Conservation (phyloP, 73 alveolate genomes). For the Paramecium sonneborni region DNA sequence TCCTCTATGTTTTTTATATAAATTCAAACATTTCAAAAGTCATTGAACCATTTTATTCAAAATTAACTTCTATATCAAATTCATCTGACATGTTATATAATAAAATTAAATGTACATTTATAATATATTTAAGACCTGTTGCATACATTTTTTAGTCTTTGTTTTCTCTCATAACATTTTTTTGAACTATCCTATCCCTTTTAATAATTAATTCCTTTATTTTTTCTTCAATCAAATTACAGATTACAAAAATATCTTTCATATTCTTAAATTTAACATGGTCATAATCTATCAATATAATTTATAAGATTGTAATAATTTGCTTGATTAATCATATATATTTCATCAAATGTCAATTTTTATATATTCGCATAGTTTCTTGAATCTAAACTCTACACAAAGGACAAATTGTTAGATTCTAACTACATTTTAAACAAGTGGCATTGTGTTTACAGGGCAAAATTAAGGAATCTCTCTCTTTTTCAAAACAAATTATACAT, state of each 20-base stretch:
- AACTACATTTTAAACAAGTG: slow-evolving; percentile 81
- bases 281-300: not conserved
- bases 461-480: slow-evolving; percentile 76
- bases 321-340: not conserved
- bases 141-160: not conserved
- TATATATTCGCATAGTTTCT: slow-evolving; percentile 77
- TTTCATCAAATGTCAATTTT: slow-evolving; percentile 55
- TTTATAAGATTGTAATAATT: not conserved
- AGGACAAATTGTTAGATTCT: slow-evolving; percentile 78
- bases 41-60: slow-evolving; percentile 36
- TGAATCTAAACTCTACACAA: slow-evolving; percentile 77
- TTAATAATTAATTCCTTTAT: not conserved
- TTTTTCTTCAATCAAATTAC: not conserved
- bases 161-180: not conserved
- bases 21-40: slow-evolving; percentile 26
- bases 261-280: not conserved
- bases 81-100: slow-evolving; percentile 19
- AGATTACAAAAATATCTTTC: not conserved
- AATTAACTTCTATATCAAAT: not conserved
- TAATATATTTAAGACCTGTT: not conserved
- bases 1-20: slow-evolving; percentile 54
- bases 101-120: not conserved
- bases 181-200: not conserved
- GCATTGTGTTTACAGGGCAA: slow-evolving; percentile 86
- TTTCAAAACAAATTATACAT: slow-evolving; percentile 77